phyloP scores from a whole-genome alignment of 345 rosid genomes.

The Lumnitzera littorea region DNA sequence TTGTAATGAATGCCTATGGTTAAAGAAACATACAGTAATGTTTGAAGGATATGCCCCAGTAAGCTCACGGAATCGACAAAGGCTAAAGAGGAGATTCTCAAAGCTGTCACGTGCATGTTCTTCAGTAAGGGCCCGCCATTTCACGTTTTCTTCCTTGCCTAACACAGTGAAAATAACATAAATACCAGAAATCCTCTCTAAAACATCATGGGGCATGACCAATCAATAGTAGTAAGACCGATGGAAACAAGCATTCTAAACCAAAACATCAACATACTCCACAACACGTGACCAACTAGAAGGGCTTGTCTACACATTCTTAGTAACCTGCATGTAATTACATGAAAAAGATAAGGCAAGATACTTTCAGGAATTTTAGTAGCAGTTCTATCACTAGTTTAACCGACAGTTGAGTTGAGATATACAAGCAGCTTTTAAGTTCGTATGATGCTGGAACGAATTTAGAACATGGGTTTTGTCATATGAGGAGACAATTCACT shows the following conservation, averaged over 20 bases:
- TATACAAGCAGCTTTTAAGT: too few species aligned
- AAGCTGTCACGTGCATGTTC: slow-evolving; percentile 98
- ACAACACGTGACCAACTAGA: too few species aligned
- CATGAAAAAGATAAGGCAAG: too few species aligned
- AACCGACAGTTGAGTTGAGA: too few species aligned
- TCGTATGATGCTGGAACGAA: too few species aligned
- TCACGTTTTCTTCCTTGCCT: slow-evolving; percentile 71
- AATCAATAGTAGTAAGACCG: background rate
- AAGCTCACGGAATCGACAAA: slow-evolving; percentile 91
- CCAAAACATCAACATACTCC: too few species aligned
- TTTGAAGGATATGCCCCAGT: slow-evolving; percentile 81
- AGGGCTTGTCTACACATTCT: too few species aligned
- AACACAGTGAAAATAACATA: slow-evolving; percentile 7
- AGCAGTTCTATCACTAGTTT: too few species aligned
- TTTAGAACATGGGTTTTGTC: too few species aligned
- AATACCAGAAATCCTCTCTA: slow-evolving; percentile 1
- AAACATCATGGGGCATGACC: slow-evolving; percentile 1
- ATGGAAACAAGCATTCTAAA: background rate
- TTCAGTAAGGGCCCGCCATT: slow-evolving; percentile 80
- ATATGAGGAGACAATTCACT: too few species aligned
- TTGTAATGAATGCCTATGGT: background rate
- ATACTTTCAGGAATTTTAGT: too few species aligned
- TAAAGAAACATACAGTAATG: slow-evolving; percentile 59
- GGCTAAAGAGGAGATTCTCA: slow-evolving; percentile 90
- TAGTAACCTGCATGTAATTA: too few species aligned